Evolutionary conservation across 2,329 filamentous ascomycete genomes (phyloP).

Genomic region (Stagonosporopsis rhizophila): DNA sequence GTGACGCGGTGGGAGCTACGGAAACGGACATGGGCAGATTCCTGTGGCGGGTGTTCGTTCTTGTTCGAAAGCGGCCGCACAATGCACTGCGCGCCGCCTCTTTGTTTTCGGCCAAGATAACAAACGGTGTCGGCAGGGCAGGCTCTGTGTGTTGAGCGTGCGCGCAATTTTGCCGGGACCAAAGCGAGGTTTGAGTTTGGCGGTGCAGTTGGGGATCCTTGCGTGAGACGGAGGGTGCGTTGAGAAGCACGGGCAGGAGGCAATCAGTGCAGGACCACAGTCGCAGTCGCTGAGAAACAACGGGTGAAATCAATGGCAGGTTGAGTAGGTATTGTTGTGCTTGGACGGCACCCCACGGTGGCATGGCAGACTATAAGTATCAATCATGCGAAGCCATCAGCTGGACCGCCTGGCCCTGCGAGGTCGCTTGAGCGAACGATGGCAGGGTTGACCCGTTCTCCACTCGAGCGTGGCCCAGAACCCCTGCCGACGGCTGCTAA

Average conservation of each 20-base stretch:
- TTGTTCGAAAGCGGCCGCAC: slow-evolving; percentile 16
- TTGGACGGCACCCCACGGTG: slow-evolving; percentile 7
- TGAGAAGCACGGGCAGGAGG: slow-evolving; percentile 4
- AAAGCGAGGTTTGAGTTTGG: slow-evolving; percentile 13
- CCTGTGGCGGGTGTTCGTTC: slow-evolving; percentile 16
- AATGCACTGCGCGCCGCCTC: slow-evolving; percentile 18
- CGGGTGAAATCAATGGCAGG: not conserved
- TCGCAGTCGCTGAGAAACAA: not conserved
- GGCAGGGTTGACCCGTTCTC: slow-evolving; percentile 16
- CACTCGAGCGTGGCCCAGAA: slow-evolving; percentile 16
- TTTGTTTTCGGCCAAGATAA: slow-evolving; percentile 16
- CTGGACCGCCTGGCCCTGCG: slow-evolving; percentile 11
- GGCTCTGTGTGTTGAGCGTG: slow-evolving; percentile 1
- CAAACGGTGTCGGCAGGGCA: slow-evolving; percentile 14
- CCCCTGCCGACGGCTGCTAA: slow-evolving; percentile 13
- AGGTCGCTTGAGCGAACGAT: slow-evolving; percentile 14
- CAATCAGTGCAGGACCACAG: slow-evolving; percentile 2
- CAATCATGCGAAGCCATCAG: slow-evolving; percentile 17
- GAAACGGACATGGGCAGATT: slow-evolving; percentile 17
- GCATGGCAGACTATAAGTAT: slow-evolving; percentile 18
- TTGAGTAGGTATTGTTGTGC: not conserved
- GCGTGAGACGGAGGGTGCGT: slow-evolving; percentile 16
- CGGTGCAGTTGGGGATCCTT: slow-evolving; percentile 15
- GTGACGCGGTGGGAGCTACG: slow-evolving; percentile 10
- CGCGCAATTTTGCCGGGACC: slow-evolving; percentile 12